Percentiles rank a stretch among this genome's conserved stretches.
These are phyloP conservation scores for Aspergillus mulundensis DNA, from an alignment of 495 filamentous ascomycete genomes.

Conservation along the genomic window DNA sequence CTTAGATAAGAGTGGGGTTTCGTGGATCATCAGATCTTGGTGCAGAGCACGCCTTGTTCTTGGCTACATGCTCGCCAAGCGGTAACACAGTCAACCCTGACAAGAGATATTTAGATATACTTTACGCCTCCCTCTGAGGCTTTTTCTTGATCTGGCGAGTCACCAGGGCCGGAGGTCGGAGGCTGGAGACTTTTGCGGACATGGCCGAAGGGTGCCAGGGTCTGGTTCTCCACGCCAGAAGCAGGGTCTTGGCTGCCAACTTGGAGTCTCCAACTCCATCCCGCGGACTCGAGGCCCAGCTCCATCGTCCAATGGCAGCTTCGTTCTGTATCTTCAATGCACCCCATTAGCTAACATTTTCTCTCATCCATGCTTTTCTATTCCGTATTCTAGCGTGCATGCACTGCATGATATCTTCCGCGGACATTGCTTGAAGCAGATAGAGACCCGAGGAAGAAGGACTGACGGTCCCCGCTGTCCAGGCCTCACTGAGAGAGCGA, in stretches of 20 bases:
- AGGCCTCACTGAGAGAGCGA: not conserved
- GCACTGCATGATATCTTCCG: not conserved
- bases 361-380: not conserved
- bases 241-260: not conserved
- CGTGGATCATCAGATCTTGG: not conserved
- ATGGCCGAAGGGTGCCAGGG: conserved; percentile 1
- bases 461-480: not conserved
- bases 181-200: not conserved
- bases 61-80: not conserved
- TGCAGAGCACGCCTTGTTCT: not conserved
- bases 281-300: not conserved
- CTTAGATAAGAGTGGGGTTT: conserved; percentile 6
- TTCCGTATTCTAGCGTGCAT: not conserved
- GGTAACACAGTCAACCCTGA: not conserved
- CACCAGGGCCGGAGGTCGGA: not conserved
- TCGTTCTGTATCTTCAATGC: not conserved
- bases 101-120: not conserved
- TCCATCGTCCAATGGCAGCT: not conserved
- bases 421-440: not conserved
- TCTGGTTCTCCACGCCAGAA: not conserved
- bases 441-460: not conserved
- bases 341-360: conserved; percentile 1
- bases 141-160: not conserved
- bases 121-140: no score
- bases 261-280: not conserved